Evolutionary conservation across 192 early-diverging fungal genomes (phyloP), one percentile per base, ranked within the genome.

Genomic region (Geranomyces michiganensis): DNA sequence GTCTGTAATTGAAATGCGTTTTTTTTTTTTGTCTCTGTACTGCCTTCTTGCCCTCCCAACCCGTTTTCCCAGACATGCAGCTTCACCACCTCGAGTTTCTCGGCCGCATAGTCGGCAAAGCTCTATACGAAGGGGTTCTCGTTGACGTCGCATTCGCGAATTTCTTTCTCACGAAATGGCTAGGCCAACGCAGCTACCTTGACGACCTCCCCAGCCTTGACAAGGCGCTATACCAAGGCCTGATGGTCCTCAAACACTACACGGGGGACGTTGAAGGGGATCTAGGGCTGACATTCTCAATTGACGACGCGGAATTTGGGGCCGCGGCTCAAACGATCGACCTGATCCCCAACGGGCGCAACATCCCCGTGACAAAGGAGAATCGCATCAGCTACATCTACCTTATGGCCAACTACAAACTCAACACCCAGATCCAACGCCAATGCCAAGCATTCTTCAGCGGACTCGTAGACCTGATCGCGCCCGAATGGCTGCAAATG

Each of bases 371-470:
- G 0, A 97, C 94, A 0, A 84, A 89, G 22, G 84, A 89, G 36
- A 99, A 97, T 81, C 82, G 92, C 19, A 88, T 95, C 53, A 82
- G 85, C 51, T 99, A 97, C 69, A 91, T 97, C 22, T 92, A 94
- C 69, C 78, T 90, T 15, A 81, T 94, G n/a, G 91, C 94, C 2
- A 88, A 95, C 78, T 95, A 91, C 77, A 89, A 91, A 70, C 85
- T 99, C 24, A 95, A 95, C 74, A 77, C 81, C 43, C 88, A 92
- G 78, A 92, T 96, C 59, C 81, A 86, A 6, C 72, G 73, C 10
- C 94, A 93, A 43, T 91, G 89, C 59, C 82, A 78, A 19, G 94
- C 93, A 14, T 99, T 99, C 63, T 90, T 96, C 63, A 59, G 72
- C 0, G 97, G 97, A 0, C 72, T 99, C n/a, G 83, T 84, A 8